Evolutionary conservation across 2,329 filamentous ascomycete genomes (phyloP).

Genomic region (Aspergillus sojae): DNA sequence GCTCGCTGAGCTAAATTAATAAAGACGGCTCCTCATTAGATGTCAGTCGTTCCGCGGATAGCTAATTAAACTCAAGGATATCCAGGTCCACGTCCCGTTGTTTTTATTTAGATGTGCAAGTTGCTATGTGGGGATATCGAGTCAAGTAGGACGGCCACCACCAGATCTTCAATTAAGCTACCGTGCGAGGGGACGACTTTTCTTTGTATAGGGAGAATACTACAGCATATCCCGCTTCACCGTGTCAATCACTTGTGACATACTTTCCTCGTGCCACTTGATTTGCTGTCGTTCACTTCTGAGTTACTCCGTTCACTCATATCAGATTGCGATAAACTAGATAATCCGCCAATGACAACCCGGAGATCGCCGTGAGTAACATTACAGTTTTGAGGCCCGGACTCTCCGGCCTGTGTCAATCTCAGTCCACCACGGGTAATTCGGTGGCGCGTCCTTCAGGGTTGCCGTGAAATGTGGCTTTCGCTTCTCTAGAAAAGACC

Average conservation of each 20-base stretch:
- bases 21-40: no score
- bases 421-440: slow-evolving; percentile 71
- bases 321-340: no score
- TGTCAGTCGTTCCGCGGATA: not conserved
- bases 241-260: not conserved
- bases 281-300: not conserved
- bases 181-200: no score
- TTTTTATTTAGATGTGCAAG: not conserved
- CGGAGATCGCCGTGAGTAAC: not conserved
- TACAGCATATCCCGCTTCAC: not conserved
- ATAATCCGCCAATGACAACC: no score
- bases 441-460: slow-evolving; percentile 61
- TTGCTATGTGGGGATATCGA: not conserved
- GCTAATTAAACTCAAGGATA: not conserved
- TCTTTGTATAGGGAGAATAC: not conserved
- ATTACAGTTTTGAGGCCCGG: slow-evolving; percentile 11
- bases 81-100: not conserved
- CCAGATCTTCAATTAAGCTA: not conserved
- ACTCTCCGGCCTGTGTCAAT: slow-evolving; percentile 45
- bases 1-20: not conserved
- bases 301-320: no score
- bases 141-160: not conserved
- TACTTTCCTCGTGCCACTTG: not conserved
- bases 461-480: slow-evolving; percentile 62
- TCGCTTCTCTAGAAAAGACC: slow-evolving; percentile 69